Conservation (phyloP, 2,329 filamentous ascomycete genomes). For the Zasmidium cellare region DNA sequence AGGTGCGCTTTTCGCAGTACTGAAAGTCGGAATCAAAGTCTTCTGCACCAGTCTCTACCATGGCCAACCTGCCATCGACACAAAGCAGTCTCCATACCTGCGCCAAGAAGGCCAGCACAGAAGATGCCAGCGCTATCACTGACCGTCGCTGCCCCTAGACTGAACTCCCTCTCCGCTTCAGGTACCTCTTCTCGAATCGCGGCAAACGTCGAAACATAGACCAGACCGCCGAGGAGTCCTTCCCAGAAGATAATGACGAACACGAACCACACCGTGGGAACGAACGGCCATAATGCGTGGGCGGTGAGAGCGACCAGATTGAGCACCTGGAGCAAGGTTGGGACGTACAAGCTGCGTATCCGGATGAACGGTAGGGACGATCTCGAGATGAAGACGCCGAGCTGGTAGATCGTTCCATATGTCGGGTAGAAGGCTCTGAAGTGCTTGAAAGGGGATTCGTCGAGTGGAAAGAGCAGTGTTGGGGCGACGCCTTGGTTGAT, state of each 20-base stretch:
- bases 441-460: constrained; percentile 72
- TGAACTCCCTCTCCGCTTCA: constrained; percentile 81
- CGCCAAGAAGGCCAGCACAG: constrained; percentile 79
- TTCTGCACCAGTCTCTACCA: constrained; percentile 63
- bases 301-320: constrained; percentile 74
- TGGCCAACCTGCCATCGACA: constrained; percentile 83
- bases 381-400: constrained; percentile 91
- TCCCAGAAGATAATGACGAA: constrained; percentile 92
- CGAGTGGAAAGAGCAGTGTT: constrained; percentile 81
- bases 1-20: not conserved
- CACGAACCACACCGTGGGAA: constrained; percentile 83
- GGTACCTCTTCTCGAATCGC: constrained; percentile 85
- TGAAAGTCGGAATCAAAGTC: constrained; percentile 17
- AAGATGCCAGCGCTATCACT: constrained; percentile 92
- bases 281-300: constrained; percentile 73
- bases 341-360: constrained; percentile 76
- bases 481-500: constrained; percentile 95
- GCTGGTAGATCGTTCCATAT: constrained; percentile 91
- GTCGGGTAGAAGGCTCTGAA: constrained; percentile 91
- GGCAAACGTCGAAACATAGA: constrained; percentile 95
- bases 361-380: constrained; percentile 87
- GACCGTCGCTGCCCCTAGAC: constrained; percentile 82
- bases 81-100: constrained; percentile 76
- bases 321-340: constrained; percentile 75
- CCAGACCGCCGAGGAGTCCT: constrained; percentile 82